Conservation (phyloP, 2,329 filamentous ascomycete species). For the Colletotrichum tropicicola region DNA sequence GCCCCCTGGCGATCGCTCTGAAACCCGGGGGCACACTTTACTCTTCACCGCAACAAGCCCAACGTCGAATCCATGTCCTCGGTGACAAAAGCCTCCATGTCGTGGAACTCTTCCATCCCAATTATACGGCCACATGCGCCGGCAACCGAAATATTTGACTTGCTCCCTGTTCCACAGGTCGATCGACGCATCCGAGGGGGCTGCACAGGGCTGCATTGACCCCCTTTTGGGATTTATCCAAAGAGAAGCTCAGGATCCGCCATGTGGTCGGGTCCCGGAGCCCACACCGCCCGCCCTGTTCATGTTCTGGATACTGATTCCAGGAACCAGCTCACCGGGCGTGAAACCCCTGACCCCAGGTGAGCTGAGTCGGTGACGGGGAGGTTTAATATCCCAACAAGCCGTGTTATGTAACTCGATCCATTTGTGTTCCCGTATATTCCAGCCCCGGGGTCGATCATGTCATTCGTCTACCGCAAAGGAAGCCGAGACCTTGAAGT, state of each 20-base stretch:
- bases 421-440: background rate
- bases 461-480: background rate
- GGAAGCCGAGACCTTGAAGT: too few relatives aligned
- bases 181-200: background rate
- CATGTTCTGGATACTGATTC: background rate
- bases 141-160: background rate
- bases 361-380: background rate
- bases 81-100: background rate
- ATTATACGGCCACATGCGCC: conserved; percentile 11
- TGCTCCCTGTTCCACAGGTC: background rate
- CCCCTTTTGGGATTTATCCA: conserved; percentile 10
- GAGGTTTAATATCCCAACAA: background rate
- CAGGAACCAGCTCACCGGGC: conserved; percentile 10
- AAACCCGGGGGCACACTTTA: conserved; percentile 13
- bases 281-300: conserved; percentile 1
- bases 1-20: conserved; percentile 21
- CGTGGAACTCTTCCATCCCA: conserved; percentile 1
- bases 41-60: background rate
- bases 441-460: background rate
- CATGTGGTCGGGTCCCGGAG: conserved; percentile 18
- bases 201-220: conserved; percentile 19
- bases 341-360: conserved; percentile 1
- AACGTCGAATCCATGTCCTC: background rate
- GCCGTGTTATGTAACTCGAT: background rate
- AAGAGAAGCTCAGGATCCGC: conserved; percentile 14